Evolutionary conservation across 2,329 filamentous ascomycete species (phyloP).

Genomic region (Lomentospora prolificans): DNA sequence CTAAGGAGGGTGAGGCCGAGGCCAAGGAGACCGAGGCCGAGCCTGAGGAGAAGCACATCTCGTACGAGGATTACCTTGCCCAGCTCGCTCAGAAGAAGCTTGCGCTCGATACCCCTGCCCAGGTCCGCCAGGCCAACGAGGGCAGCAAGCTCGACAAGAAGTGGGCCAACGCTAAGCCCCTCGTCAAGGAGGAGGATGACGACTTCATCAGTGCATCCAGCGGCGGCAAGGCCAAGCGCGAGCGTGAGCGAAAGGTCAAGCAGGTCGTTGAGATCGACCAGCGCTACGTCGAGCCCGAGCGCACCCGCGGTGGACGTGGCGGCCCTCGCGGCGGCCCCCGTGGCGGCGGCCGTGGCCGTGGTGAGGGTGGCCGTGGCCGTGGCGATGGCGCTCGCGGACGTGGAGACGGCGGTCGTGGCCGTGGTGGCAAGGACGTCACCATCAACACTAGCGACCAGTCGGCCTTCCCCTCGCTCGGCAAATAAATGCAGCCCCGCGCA

Average conservation of each 20-base stretch:
- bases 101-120: slow-evolving; percentile 51
- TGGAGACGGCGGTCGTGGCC: slow-evolving; percentile 29
- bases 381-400: slow-evolving; percentile 39
- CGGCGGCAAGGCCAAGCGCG: slow-evolving; percentile 69
- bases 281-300: slow-evolving; percentile 64
- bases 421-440: slow-evolving; percentile 31
- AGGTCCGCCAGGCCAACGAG: slow-evolving; percentile 87
- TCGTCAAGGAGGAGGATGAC: slow-evolving; percentile 53
- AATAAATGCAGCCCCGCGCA: slow-evolving; percentile 24
- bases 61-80: slow-evolving; percentile 80
- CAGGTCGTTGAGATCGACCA: slow-evolving; percentile 80
- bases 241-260: slow-evolving; percentile 90
- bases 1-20: slow-evolving; percentile 51
- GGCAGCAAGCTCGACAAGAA: slow-evolving; percentile 82
- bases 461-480: slow-evolving; percentile 52
- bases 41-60: slow-evolving; percentile 80
- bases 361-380: slow-evolving; percentile 29
- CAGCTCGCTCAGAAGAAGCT: slow-evolving; percentile 64
- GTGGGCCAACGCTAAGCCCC: slow-evolving; percentile 75
- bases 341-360: slow-evolving; percentile 32
- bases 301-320: slow-evolving; percentile 40
- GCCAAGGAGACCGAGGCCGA: slow-evolving; percentile 40
- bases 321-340: slow-evolving; percentile 37
- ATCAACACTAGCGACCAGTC: slow-evolving; percentile 49
- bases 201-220: slow-evolving; percentile 69